phyloP scores from a whole-genome alignment of 139 green algal species.

The Medakamo hakoo region DNA sequence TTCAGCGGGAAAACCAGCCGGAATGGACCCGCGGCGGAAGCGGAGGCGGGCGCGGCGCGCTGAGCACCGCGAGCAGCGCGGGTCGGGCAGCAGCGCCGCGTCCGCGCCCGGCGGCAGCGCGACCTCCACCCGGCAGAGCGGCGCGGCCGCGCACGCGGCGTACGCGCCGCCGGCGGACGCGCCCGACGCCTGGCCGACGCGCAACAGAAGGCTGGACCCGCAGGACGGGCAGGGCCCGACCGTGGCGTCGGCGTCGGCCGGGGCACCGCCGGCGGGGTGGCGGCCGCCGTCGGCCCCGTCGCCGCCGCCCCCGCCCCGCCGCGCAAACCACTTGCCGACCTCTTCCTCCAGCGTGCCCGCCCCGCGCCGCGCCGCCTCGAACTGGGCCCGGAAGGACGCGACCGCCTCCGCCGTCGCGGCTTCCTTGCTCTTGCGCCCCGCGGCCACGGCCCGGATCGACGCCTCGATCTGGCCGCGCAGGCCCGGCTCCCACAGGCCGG shows the following conservation, averaged over 20 bases:
- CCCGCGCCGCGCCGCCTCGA: conserved; percentile 24
- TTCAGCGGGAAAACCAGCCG: neutral
- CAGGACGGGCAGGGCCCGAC: conserved; percentile 33
- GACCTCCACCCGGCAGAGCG: conserved; percentile 9
- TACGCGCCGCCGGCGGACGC: neutral
- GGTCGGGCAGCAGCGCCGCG: neutral
- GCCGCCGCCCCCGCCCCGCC: conserved; percentile 1
- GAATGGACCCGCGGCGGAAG: neutral
- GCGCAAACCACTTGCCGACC: conserved; percentile 12
- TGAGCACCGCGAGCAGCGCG: conserved; percentile 5
- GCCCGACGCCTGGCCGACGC: neutral
- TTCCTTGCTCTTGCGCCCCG: neutral
- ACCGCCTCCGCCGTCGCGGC: conserved; percentile 50
- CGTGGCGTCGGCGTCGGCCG: conserved; percentile 8
- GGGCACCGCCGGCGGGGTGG: neutral
- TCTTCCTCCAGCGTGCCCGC: conserved; percentile 13
- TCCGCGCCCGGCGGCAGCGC: conserved; percentile 5
- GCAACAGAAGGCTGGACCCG: conserved; percentile 20
- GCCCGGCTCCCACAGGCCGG: conserved; percentile 57
- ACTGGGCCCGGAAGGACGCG: conserved; percentile 38
- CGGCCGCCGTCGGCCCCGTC: neutral
- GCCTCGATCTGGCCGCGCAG: conserved; percentile 69
- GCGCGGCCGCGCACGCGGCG: conserved; percentile 7
- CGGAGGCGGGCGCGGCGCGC: neutral
- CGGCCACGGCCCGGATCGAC: conserved; percentile 60